These are phyloP conservation scores for Melanogaster broomeanus DNA, from an alignment of 768 basidiomycete genomes.

Conservation along the genomic window DNA sequence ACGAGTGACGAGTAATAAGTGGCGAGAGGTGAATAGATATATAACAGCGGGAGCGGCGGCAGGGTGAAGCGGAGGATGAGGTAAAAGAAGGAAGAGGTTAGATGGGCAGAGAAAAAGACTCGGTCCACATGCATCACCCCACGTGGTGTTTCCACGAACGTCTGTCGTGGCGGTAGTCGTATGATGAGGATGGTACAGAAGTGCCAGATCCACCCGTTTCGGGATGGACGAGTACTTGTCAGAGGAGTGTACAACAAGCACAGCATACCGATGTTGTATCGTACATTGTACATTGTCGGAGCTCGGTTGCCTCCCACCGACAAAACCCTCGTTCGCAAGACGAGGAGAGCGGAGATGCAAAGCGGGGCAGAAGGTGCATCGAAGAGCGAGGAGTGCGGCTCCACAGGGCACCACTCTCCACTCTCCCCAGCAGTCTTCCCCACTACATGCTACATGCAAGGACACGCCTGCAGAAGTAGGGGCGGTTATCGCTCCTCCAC, in stretches of 20 bases:
- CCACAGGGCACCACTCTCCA: conserved; percentile 5
- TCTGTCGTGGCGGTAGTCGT: no score
- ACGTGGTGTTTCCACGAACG: no score
- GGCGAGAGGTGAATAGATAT: neutral
- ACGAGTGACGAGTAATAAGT: neutral
- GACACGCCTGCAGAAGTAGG: neutral
- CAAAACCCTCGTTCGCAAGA: neutral
- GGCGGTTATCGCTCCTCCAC: conserved; percentile 19
- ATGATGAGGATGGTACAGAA: no score
- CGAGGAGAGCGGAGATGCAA: neutral
- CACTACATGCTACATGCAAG: neutral
- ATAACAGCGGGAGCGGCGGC: neutral
- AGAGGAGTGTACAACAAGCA: neutral
- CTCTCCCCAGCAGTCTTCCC: conserved; percentile 3
- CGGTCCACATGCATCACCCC: no score
- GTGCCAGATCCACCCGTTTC: no score
- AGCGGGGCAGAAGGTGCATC: neutral
- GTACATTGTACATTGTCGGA: neutral
- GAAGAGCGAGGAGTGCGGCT: conserved; percentile 10
- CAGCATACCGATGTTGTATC: neutral
- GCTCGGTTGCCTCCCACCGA: neutral
- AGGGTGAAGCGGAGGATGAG: neutral
- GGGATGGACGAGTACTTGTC: no score
- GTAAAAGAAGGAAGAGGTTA: neutral
- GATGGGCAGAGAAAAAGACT: no score